Conservation (phyloP, 768 basidiomycete species). For the Leccinum aurantiacum region DNA sequence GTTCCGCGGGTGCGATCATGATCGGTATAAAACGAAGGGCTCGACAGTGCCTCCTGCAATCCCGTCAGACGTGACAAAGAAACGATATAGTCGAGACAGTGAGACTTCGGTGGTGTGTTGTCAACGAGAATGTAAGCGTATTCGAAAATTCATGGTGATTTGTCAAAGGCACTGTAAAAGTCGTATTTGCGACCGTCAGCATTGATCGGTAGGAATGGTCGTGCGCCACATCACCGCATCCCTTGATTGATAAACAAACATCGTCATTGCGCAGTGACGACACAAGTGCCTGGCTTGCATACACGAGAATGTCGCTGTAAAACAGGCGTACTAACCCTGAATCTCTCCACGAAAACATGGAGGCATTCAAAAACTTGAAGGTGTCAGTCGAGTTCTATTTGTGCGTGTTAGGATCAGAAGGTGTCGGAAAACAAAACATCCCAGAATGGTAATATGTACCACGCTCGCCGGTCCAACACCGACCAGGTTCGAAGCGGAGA, state of each 20-base stretch:
- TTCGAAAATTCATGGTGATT: not conserved
- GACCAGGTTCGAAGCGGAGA: not conserved
- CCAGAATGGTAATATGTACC: conserved; percentile 13
- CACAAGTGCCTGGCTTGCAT: conserved; percentile 16
- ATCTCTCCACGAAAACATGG: not conserved
- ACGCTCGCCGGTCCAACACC: conserved; percentile 4
- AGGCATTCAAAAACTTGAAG: not conserved
- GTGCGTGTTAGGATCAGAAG: conserved; percentile 32
- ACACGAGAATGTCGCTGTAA: not conserved
- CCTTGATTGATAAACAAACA: conserved; percentile 13
- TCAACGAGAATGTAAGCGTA: not conserved
- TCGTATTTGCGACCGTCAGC: not conserved
- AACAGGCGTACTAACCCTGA: not conserved
- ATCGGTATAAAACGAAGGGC: conserved; percentile 19
- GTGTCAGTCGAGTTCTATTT: conserved; percentile 18
- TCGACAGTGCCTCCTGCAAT: conserved; percentile 5
- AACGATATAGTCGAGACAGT: not conserved
- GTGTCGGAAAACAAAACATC: conserved; percentile 21
- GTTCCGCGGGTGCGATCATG: conserved; percentile 17
- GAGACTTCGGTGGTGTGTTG: not conserved
- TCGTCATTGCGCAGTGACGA: conserved; percentile 15
- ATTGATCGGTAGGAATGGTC: conserved; percentile 3
- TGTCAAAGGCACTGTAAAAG: not conserved
- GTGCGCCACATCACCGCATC: conserved; percentile 22
- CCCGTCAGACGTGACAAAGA: not conserved